These are phyloP conservation scores for Rhizopogon salebrosus DNA, from an alignment of 768 basidiomycete species.

Conservation along the genomic window DNA sequence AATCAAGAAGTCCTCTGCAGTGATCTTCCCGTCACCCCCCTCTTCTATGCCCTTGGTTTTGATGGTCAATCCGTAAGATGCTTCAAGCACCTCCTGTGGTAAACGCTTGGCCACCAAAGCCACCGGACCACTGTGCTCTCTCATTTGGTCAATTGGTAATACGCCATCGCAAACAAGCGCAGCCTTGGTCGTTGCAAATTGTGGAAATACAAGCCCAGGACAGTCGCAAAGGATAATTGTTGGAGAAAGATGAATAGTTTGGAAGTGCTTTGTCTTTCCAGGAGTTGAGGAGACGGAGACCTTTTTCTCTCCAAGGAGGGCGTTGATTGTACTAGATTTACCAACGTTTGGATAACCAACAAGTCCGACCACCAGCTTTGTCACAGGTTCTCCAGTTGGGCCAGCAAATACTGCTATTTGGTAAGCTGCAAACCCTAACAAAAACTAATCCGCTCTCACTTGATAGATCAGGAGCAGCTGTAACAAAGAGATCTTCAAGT, in stretches of 20 bases:
- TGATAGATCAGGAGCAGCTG: slow-evolving; percentile 63
- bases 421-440: slow-evolving; percentile 4
- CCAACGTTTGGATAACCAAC: slow-evolving; percentile 99
- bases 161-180: slow-evolving; percentile 96
- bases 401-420: slow-evolving; percentile 51
- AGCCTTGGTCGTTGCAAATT: slow-evolving; percentile 95
- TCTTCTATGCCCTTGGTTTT: slow-evolving; percentile 63
- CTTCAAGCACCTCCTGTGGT: slow-evolving; percentile 81
- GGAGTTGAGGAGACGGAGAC: slow-evolving; percentile 98
- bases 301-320: slow-evolving; percentile 92
- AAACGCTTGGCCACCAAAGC: slow-evolving; percentile 74
- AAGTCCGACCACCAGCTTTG: slow-evolving; percentile 76
- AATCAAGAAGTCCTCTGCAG: slow-evolving; percentile 77
- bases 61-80: slow-evolving; percentile 82
- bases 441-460: slow-evolving; percentile 36
- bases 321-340: slow-evolving; percentile 97
- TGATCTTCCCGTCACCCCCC: slow-evolving; percentile 72
- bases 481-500: slow-evolving; percentile 77
- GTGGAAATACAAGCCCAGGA: slow-evolving; percentile 96
- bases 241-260: slow-evolving; percentile 92
- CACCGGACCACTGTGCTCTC: slow-evolving; percentile 85
- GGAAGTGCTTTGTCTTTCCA: slow-evolving; percentile 98
- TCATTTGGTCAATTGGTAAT: slow-evolving; percentile 94
- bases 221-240: slow-evolving; percentile 91
- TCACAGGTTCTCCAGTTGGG: slow-evolving; percentile 47